phyloP scores from a whole-genome alignment of 805 yeast genomes.

The Candida ponderosae region DNA sequence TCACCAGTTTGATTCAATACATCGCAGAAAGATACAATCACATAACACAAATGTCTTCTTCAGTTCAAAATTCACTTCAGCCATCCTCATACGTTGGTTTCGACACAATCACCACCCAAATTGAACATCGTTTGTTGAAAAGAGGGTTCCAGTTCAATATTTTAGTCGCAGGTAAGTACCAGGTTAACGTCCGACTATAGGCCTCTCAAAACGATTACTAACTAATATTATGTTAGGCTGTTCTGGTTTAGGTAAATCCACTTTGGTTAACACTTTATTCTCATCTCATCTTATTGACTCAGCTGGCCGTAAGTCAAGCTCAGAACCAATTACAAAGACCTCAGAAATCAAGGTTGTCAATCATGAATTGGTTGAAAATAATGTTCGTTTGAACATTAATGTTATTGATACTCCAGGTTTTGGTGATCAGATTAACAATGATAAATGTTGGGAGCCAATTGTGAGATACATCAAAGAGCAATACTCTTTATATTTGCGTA shows the following conservation, averaged over 20 bases:
- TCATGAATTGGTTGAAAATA: slow-evolving; percentile 75
- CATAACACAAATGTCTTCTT: background rate
- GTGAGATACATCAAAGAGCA: slow-evolving; percentile 93
- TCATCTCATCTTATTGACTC: slow-evolving; percentile 72
- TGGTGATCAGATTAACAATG: slow-evolving; percentile 94
- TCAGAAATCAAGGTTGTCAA: slow-evolving; percentile 70
- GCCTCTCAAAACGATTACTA: background rate
- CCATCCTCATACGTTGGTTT: slow-evolving; percentile 89
- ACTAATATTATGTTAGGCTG: slow-evolving; percentile 21
- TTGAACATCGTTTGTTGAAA: slow-evolving; percentile 84
- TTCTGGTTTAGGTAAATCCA: slow-evolving; percentile 92
- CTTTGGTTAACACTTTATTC: slow-evolving; percentile 84
- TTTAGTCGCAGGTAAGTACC: slow-evolving; percentile 78
- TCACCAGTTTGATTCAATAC: background rate
- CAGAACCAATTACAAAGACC: slow-evolving; percentile 77
- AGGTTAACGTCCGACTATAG: no score
- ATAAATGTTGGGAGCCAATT: slow-evolving; percentile 94
- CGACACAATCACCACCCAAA: slow-evolving; percentile 92
- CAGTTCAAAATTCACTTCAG: slow-evolving; percentile 16
- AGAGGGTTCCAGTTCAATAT: slow-evolving; percentile 91
- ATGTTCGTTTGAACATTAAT: slow-evolving; percentile 77
- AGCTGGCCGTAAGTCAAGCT: slow-evolving; percentile 58
- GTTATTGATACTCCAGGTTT: slow-evolving; percentile 97
- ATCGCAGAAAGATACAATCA: no score
- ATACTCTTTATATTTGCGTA: slow-evolving; percentile 83